Evolutionary conservation across 2,329 filamentous ascomycete genomes (phyloP), one percentile per base, ranked within the genome.

Genomic region (Trichocomaceae sp.): DNA sequence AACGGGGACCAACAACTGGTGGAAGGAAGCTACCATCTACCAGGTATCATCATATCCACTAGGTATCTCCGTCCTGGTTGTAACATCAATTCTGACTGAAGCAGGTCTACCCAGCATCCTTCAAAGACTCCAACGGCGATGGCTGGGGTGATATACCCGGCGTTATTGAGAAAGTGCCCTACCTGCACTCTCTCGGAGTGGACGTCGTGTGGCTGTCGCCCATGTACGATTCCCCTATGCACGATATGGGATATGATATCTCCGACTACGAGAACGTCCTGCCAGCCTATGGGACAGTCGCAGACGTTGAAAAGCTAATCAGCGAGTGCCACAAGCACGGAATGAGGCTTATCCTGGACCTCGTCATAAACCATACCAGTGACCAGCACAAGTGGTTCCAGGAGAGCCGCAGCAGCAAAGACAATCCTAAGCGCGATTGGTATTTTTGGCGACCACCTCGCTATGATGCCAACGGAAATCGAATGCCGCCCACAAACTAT

Each of bases 401-500:
- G 47, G 81, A 86, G 63, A 85, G 82, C 1, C 73, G 80, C 31
- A 76, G 75, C 10, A 81, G 78, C 46, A 80, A 75, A 55, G 72
- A 77, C 57, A 83, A 74, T 63, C 74, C 81, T 1, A 85, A 86
- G 64, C 73, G 84, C 1, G 79, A 85, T 64, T 88, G 83, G 83
- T 87, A 85, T 59, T 80, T 82, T 60, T 70, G 67, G 71, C 19
- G 29, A 29, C 22, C 29, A 5, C 48, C 48, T 26, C 22, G 23
- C 12, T 50, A 50, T n/a, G 48, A 50, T 26, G 48, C 35, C 10
- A 13, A 50, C 2, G 48, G 48, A 31, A 22, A n/a, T 10, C 79
- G 84, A 1, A 77, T 84, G 53, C 84, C 87, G 0, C 86, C 86
- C 0, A 89, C 86, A 60, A 89, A 90, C 69, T 89, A 84, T 83